Base-by-base conservation (phyloP, 2,329 filamentous ascomycete genomes). In the Talaromyces amestolkiae region DNA sequence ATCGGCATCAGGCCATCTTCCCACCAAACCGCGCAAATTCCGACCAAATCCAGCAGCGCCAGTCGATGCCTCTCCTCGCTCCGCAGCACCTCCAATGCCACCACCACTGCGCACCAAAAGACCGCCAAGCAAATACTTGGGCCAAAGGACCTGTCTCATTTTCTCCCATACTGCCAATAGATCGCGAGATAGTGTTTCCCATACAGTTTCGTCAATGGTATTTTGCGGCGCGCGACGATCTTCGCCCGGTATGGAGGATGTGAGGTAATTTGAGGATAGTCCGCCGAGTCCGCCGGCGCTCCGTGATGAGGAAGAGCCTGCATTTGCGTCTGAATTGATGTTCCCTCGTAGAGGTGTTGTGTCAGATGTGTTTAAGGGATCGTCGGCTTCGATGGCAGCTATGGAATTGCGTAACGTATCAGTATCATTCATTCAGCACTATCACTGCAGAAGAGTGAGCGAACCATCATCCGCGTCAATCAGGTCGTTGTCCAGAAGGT, bases 151-250 rank as follows among this genome's bases (percentile, higher is more conserved):
- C 83, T 97, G 94, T 78, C 91, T 89, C 89, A 99, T 92, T 85
- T 99, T 99, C 80, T 92, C 91, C 94, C 95, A 98, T 41, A 98
- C 92, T 31, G 93, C 95, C 8, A 94, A 80, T 70, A 99, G 82
- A 78, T 99, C 95, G 70, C 95, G 90, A 61, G 91, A 92, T 67
- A 99, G 83, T n/a, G 95, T 99, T 51, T 94, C 92, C 95, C 95
- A 99, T 47, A 99, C 95, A 1, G 89, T 89, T 81, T 99, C 95
- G 78, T 99, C 95, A 77, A 99, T 96, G 54, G 95, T 99, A 80
- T 96, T 96, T 70, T 90, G 88, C 8, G 93, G 87, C 17, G 95
- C 93, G 69, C 90, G 87, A 63, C 95, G 91, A 81, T 99, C 95
- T 79, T 98, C 94, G 70, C 95, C 95, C 2, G 90, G 90, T 74